These are phyloP conservation scores for Hawksworthiomyces lignivorus DNA, from an alignment of 2,329 filamentous ascomycete genomes.

Conservation along the genomic window DNA sequence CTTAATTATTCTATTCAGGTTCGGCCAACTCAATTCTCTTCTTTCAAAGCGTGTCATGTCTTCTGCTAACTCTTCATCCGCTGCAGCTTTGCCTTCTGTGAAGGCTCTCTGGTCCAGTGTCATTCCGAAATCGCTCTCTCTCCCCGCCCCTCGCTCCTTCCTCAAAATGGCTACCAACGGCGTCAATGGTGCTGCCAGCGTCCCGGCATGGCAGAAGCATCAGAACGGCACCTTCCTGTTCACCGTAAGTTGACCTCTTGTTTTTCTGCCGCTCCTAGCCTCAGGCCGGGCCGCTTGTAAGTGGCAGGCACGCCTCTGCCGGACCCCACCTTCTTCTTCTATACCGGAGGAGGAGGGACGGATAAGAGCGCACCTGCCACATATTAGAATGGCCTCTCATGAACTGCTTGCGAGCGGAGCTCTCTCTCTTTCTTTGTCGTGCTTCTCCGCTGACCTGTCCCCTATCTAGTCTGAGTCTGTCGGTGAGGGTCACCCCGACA, in stretches of 20 bases:
- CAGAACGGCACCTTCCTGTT: conserved; percentile 72
- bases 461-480: conserved; percentile 66
- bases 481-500: conserved; percentile 87
- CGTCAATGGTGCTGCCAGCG: conserved; percentile 18
- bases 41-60: not conserved
- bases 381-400: too few species aligned
- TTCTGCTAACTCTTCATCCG: not conserved
- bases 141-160: conserved; percentile 2
- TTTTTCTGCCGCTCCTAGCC: too few species aligned
- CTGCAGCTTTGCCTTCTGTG: not conserved
- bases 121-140: conserved; percentile 4
- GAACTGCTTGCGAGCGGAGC: too few species aligned
- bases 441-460: not conserved
- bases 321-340: too few species aligned
- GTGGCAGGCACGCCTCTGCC: too few species aligned
- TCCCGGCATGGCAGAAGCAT: conserved; percentile 36
- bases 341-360: too few species aligned
- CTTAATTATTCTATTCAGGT: not conserved
- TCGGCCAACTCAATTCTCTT: not conserved
- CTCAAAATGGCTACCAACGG: conserved; percentile 30
- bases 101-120: not conserved
- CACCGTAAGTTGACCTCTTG: conserved; percentile 62
- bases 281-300: too few species aligned
- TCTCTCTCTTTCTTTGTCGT: not conserved
- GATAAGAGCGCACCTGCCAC: too few species aligned